Base-by-base conservation (phyloP, 805 yeast species). In the Saccharomycopsis capsularis region DNA sequence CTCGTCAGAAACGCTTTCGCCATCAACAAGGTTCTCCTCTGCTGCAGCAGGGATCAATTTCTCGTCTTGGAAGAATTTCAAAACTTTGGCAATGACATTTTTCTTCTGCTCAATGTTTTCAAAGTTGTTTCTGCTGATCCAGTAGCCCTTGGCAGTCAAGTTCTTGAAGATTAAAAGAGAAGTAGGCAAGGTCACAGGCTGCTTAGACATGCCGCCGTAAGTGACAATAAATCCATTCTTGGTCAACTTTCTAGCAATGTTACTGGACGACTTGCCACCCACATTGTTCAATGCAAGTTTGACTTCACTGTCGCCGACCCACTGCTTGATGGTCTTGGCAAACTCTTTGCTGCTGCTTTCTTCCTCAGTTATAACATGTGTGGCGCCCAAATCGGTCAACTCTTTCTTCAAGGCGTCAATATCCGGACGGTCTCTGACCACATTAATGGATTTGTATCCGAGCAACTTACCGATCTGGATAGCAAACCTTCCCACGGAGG, bases 121-220 rank as follows among this genome's bases (percentile, higher is more conserved):
- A 51, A 75, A 73, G 44, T 77, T 71, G 69, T 79, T 79, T 40
- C 70, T 79, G 11, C 96, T 85, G 50, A 89, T 81, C 99, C 99
- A 93, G 69, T 85, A 93, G 0, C 99, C 99, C 25, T 81, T 76
- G 46, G 89, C 80, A 4, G 84, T 80, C 48, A 93, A 66, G 60
- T 90, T 85, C 66, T 91, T 93, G 73, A 93, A 93, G 55, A 93
- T 90, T 61, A 86, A 86, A 52, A 86, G 68, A 0, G 95, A 79
- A 1, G 96, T 88, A 36, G 98, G 96, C 48, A 93, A 66, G n/a
- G 78, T 76, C 9, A 93, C 95, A 1, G 99, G 99, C 67, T 87
- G 90, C 72, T 82, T 81, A 2, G 97, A 87, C 99, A 93, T 93
- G 35, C 95, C 98, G 30, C 99, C 99, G 61, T 93, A 93, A 1